Evolutionary conservation across 176 grass and related monocot species (phyloP).

Genomic region (Guadua angustifolia): DNA sequence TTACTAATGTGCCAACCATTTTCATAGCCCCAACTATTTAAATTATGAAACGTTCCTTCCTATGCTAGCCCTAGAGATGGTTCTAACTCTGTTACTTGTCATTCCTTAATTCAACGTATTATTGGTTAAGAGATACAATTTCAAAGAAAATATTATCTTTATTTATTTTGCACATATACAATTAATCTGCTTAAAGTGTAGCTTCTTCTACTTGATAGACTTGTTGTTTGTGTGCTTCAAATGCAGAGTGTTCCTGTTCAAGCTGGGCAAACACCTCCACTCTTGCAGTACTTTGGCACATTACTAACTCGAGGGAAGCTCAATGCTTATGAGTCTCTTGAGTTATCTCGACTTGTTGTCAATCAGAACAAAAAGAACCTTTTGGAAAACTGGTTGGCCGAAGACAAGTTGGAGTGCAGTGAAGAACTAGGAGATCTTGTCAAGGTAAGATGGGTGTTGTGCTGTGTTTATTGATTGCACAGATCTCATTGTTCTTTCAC

Average conservation of each 20-base stretch:
- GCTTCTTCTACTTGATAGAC: slow-evolving; percentile 10
- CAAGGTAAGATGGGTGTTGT: slow-evolving; percentile 50
- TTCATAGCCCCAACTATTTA: background rate
- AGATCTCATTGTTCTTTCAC: background rate
- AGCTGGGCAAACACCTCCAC: slow-evolving; percentile 88
- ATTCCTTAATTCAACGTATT: slow-evolving; percentile 1
- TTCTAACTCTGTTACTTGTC: background rate
- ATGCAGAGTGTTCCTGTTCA: slow-evolving; percentile 91
- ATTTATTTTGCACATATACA: slow-evolving; percentile 17
- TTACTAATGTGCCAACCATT: background rate
- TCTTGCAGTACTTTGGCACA: slow-evolving; percentile 89
- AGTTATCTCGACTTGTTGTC: slow-evolving; percentile 89
- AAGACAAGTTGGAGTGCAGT: slow-evolving; percentile 95
- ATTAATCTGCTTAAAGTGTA: slow-evolving; percentile 12
- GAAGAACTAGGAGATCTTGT: slow-evolving; percentile 97
- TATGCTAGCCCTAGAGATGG: slow-evolving; percentile 25
- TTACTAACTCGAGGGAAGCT: slow-evolving; percentile 92
- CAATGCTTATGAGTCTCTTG: slow-evolving; percentile 87
- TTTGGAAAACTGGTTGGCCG: slow-evolving; percentile 88
- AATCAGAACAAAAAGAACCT: slow-evolving; percentile 99
- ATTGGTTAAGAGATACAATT: background rate
- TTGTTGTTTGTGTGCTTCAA: slow-evolving; percentile 25
- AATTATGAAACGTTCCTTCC: background rate
- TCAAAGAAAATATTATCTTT: background rate
- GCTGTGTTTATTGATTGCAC: slow-evolving; percentile 20